phyloP scores from a whole-genome alignment of 78 protist genomes.

The Chrysochromulina parva region DNA sequence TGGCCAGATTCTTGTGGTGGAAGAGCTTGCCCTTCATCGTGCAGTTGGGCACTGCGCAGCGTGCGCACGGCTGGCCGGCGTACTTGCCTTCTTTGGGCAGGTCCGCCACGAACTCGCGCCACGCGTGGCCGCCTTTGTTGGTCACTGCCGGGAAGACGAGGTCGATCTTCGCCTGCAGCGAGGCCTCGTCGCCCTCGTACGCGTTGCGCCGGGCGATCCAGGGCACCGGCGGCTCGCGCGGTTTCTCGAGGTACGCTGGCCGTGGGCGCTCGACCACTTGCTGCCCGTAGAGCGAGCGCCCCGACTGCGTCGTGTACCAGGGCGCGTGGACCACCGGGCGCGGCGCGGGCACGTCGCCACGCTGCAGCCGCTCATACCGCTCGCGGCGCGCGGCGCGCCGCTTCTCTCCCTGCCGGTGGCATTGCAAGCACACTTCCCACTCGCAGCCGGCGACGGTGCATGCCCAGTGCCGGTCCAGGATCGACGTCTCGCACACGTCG shows the following conservation, averaged over 20 bases:
- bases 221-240: too few species aligned
- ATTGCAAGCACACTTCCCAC: not conserved
- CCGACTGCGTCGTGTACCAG: too few species aligned
- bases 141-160: not conserved
- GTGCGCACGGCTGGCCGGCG: conserved; percentile 4
- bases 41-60: not conserved
- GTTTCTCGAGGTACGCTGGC: too few species aligned
- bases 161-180: not conserved
- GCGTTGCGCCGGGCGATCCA: not conserved
- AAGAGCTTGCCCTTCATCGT: not conserved
- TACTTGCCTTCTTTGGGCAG: conserved; percentile 1
- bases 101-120: not conserved
- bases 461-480: conserved; percentile 6
- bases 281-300: too few species aligned
- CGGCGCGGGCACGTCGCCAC: not conserved
- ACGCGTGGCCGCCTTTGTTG: not conserved
- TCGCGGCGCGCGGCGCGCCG: conserved; percentile 30
- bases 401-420: conserved; percentile 9
- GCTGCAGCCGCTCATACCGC: not conserved
- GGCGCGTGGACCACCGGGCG: too few species aligned
- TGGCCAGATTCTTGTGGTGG: conserved; percentile 12
- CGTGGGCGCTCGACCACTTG: too few species aligned
- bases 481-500: conserved; percentile 27
- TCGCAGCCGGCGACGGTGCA: not conserved
- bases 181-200: not conserved